Base-by-base conservation (phyloP, 768 basidiomycete species). In the Daedalea quercina region DNA sequence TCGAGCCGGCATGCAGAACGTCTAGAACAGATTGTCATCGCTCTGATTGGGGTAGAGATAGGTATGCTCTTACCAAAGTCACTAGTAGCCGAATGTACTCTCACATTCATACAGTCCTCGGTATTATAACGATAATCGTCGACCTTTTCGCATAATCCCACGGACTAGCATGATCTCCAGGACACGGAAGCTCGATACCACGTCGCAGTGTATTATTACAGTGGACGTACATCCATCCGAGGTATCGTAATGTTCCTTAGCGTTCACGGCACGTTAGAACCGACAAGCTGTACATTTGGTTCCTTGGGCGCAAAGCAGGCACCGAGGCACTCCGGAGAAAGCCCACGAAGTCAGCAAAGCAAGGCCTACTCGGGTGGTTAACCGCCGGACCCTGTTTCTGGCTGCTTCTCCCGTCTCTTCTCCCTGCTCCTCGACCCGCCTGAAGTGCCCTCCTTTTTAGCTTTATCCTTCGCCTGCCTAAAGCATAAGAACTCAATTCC, bases 401-500 rank as follows among this genome's bases (percentile, higher is more conserved):
- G 37, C 19, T 53, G 24, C 45, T 47, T 53, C 44, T 53, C 52
- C 23, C 52, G 44, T 41, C 20, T 35, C 45, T 46, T 53, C 44
- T 53, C 52, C 52, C 34, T 53, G 31, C 15, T 26, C 24, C 47
- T 52, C 45, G 51, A 9, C 23, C 43, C 50, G 23, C 23, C 26
- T 28, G 46, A 44, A 25, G 33, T 40, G 17, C 35, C 44, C 59
- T 60, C 62, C 13, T 61, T 59, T 55, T 54, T 60, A 12, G 57
- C 44, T 56, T 66, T 71, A 33, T 69, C 64, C 67, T 87, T 89
- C 11, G 83, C 77, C 63, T 81, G 81, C 57, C 85, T 79, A 76
- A 98, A 95, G 72, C 95, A 98, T 65, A 97, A 71, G 59, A 96
- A 98, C 65, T 96, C 92, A 51, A 96, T 87, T 6, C 89, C 90